A percentile compares a stretch with the other conserved stretches of the same genome.
Evolutionary conservation across 2,329 filamentous ascomycete genomes (phyloP).

Genomic region (Ceratocystis cubensis): DNA sequence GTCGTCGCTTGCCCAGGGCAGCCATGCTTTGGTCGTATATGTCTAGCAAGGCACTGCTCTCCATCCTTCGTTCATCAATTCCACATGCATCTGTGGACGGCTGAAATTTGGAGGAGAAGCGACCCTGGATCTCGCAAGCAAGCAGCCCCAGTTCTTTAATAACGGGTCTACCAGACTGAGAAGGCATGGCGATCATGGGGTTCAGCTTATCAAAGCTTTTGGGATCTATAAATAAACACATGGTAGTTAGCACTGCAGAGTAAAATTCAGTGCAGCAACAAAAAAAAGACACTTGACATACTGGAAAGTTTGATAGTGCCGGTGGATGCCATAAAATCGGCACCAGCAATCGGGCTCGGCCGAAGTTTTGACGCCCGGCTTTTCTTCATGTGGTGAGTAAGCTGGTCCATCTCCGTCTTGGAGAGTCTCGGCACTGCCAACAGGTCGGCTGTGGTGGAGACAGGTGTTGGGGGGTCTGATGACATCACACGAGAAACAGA

Average conservation of each 20-base stretch:
- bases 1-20: constrained; percentile 32
- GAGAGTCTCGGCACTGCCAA: constrained; percentile 23
- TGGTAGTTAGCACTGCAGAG: background rate
- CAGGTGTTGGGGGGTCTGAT: background rate
- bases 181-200: constrained; percentile 33
- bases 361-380: constrained; percentile 30
- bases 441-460: constrained; percentile 27
- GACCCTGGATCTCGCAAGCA: constrained; percentile 35
- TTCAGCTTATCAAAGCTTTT: constrained; percentile 37
- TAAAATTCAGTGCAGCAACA: background rate
- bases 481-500: constrained; percentile 21
- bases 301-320: constrained; percentile 32
- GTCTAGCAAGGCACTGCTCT: constrained; percentile 32
- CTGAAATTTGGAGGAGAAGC: constrained; percentile 32
- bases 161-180: constrained; percentile 31
- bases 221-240: constrained; percentile 25
- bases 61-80: constrained; percentile 32
- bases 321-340: constrained; percentile 30
- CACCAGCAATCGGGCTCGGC: constrained; percentile 31
- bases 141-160: constrained; percentile 31
- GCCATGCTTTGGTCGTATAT: constrained; percentile 34
- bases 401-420: constrained; percentile 24
- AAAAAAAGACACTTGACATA: constrained; percentile 20
- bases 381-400: constrained; percentile 32
- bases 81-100: constrained; percentile 32